These are phyloP conservation scores for Lactarius deliciosus DNA, from an alignment of 768 basidiomycete species.

Conservation along the genomic window DNA sequence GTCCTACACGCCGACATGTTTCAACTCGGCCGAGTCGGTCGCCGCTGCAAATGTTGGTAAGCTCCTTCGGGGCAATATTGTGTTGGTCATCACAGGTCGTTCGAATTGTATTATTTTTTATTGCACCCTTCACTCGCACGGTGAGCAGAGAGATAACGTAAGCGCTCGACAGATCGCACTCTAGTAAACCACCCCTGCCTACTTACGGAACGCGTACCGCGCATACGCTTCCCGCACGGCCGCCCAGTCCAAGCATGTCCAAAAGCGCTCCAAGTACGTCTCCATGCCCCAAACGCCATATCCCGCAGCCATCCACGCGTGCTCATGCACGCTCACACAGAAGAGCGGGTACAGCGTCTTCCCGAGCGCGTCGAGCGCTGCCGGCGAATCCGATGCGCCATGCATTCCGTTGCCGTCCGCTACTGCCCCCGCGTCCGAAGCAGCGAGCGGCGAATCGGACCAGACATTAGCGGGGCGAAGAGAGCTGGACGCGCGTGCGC, in stretches of 20 bases:
- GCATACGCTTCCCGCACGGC: conserved; percentile 45
- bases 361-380: conserved; percentile 40
- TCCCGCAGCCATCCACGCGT: conserved; percentile 81
- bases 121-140: not conserved
- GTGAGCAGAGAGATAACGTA: not conserved
- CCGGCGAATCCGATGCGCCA: not conserved
- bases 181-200: not conserved
- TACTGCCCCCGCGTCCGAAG: not conserved
- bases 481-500: not conserved
- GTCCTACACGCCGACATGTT: no score
- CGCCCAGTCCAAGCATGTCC: conserved; percentile 78
- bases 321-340: conserved; percentile 78
- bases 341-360: conserved; percentile 69
- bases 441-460: not conserved
- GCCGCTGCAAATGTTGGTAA: no score
- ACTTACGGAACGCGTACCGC: not conserved
- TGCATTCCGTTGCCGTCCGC: not conserved
- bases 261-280: conserved; percentile 79
- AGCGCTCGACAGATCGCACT: not conserved
- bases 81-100: not conserved
- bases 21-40: no score
- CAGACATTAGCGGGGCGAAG: conserved; percentile 2
- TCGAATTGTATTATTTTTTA: not conserved
- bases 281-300: conserved; percentile 93
- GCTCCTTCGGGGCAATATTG: no score